Base-by-base conservation (phyloP, 225 moss, liverwort and hornwort genomes). In the Pseudisothecium myosuroides region DNA sequence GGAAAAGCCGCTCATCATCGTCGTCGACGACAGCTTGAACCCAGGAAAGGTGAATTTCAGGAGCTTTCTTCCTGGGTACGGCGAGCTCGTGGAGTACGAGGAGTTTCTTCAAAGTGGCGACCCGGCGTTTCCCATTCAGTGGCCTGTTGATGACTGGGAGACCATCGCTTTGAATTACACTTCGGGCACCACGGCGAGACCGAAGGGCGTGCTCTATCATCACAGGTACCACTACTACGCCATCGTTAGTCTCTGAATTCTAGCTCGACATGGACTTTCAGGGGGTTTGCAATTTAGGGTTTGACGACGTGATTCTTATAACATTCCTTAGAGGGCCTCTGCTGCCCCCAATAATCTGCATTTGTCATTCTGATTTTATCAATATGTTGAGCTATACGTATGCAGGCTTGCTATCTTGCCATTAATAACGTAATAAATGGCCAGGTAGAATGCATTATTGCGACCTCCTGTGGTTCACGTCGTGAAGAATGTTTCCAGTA, bases 61-160 rank as follows among this genome's bases (percentile, higher is more conserved):
- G 69, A 80, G 50, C 41, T 89, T 88, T 66, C 93, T 93, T 86
- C 89, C 90, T 17, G 94, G 85, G 5, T 93, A 89, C 50, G 92
- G 90, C 66, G 93, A 92, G 61, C 93, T 95, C 49, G 82, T 80
- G 39, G 95, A 97, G 92, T 97, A 96, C 78, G 97, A 96, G 89
- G 92, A 93, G 63, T 86, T 96, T 52, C 87, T 97, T 39, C 90
- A 87, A 54, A 72, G 62, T 68, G 97, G 97, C 66, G 89, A 97
- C 84, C 87, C 96, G 24, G 65, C 29, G 8, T 96, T 95, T 79
- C 92, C 85, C 26, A 92, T 93, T 58, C 93, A 92, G 47, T 92
- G 93, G 94, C 96, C 95, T 75, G 63, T 75, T 32, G 97, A 97
- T 86, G 97, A 97, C n/a, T 97, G 96, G 97, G 94, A 96, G 79